phyloP scores from a whole-genome alignment of 1,139 yeast genomes.

The Suhomyces yuchorum region DNA sequence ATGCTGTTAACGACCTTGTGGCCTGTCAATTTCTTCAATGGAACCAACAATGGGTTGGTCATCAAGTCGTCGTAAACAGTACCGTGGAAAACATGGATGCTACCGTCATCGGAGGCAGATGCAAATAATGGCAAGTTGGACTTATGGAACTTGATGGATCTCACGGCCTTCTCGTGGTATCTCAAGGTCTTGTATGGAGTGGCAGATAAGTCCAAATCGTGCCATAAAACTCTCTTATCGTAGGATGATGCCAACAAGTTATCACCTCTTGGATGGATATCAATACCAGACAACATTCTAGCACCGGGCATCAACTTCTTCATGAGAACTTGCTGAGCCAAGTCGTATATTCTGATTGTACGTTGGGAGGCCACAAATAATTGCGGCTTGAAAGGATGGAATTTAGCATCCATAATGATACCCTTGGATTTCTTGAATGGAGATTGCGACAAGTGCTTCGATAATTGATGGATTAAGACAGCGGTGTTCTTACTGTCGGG shows the following conservation, averaged over 20 bases:
- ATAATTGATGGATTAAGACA: slow-evolving; percentile 89
- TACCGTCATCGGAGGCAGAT: slow-evolving; percentile 96
- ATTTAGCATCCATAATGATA: slow-evolving; percentile 90
- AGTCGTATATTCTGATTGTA: slow-evolving; percentile 85
- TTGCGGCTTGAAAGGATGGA: slow-evolving; percentile 96
- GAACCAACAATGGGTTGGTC: slow-evolving; percentile 95
- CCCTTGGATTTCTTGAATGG: slow-evolving; percentile 96
- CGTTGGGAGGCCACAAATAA: slow-evolving; percentile 93
- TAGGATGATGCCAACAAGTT: slow-evolving; percentile 89
- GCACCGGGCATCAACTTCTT: slow-evolving; percentile 94
- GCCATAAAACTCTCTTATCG: slow-evolving; percentile 97
- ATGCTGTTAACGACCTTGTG: slow-evolving; percentile 77
- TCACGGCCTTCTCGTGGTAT: slow-evolving; percentile 92
- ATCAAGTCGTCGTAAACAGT: slow-evolving; percentile 94
- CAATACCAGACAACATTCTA: slow-evolving; percentile 88
- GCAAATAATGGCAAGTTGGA: slow-evolving; percentile 86
- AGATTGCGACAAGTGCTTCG: slow-evolving; percentile 95
- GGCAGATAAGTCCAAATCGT: slow-evolving; percentile 83
- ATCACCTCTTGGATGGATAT: slow-evolving; percentile 96
- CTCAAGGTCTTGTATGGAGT: slow-evolving; percentile 95
- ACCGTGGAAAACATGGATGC: slow-evolving; percentile 92
- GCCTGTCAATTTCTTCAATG: slow-evolving; percentile 92
- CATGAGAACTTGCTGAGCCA: slow-evolving; percentile 78
- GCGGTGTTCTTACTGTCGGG: slow-evolving; percentile 90
- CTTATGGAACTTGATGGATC: slow-evolving; percentile 85